Evolutionary conservation across 306 rosid species (phyloP).

Genomic region (Acacia crassicarpa): DNA sequence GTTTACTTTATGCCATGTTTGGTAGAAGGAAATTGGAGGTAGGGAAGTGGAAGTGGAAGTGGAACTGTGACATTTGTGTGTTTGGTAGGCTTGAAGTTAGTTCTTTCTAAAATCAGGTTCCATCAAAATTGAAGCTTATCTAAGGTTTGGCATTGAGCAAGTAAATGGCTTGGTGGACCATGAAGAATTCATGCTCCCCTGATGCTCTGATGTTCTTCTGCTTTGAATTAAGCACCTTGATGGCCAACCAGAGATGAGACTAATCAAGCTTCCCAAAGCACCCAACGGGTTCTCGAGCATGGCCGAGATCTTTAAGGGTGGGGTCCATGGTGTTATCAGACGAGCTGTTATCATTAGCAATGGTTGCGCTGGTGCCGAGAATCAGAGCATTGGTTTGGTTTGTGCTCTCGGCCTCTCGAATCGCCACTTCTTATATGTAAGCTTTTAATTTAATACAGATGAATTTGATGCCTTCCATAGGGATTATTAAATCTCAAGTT

Average conservation of each 20-base stretch:
- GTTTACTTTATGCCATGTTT: not conserved
- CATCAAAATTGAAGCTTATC: no score
- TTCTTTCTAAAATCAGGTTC: no score
- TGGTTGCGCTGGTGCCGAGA: conserved; percentile 90
- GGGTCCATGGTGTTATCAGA: conserved; percentile 48
- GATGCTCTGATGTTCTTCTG: no score
- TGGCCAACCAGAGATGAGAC: conserved; percentile 39
- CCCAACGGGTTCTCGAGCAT: conserved; percentile 32
- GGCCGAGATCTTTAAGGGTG: conserved; percentile 51
- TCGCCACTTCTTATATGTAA: conserved; percentile 59
- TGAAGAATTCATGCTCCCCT: no score
- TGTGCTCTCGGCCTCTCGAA: conserved; percentile 82
- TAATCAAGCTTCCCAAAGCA: conserved; percentile 45
- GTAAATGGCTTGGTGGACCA: no score
- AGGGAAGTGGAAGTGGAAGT: no score
- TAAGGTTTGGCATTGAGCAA: no score
- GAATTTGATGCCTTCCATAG: not conserved
- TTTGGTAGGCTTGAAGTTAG: no score
- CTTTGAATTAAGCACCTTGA: not conserved
- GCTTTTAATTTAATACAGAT: conserved; percentile 13
- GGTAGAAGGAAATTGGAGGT: no score
- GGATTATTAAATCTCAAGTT: not conserved
- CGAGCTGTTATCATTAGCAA: conserved; percentile 84
- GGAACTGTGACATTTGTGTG: no score
- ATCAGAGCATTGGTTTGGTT: conserved; percentile 80